Percentiles rank a stretch among this genome's conserved stretches.
phyloP scores from a whole-genome alignment of 176 grass and related monocot genomes.

The Zoysia pacifica region DNA sequence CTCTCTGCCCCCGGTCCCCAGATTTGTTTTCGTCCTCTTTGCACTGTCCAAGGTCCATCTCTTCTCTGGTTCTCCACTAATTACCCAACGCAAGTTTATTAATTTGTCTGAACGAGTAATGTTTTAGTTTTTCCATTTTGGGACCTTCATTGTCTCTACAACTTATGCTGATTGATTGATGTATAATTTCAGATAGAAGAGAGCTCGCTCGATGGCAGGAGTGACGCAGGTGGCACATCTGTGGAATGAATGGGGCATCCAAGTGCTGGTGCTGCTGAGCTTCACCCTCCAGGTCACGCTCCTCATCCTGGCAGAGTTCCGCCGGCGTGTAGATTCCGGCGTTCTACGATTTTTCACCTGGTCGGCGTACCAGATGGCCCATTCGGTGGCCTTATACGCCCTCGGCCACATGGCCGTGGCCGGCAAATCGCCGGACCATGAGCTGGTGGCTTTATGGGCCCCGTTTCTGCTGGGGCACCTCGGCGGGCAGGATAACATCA shows the following conservation, averaged over 20 bases:
- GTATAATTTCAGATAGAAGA: neutral
- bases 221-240: neutral
- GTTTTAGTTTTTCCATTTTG: no score
- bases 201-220: constrained; percentile 7
- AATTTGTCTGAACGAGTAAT: no score
- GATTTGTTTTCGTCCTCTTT: no score
- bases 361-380: constrained; percentile 26
- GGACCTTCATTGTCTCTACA: no score
- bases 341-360: neutral
- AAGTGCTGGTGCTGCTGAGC: constrained; percentile 20
- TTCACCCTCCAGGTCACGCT: neutral
- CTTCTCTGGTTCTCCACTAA: no score
- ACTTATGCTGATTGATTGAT: no score
- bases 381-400: neutral
- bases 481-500: constrained; percentile 26
- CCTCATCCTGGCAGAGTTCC: constrained; percentile 22
- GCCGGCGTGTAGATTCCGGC: neutral
- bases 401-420: constrained; percentile 13
- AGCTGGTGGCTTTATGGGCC: neutral
- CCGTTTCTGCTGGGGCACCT: constrained; percentile 13
- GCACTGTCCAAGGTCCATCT: no score
- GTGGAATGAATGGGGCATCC: constrained; percentile 29
- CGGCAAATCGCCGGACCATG: neutral
- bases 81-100: no score
- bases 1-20: no score